Conservation (phyloP, 2,329 filamentous ascomycete species). For the Alternaria brassicae region DNA sequence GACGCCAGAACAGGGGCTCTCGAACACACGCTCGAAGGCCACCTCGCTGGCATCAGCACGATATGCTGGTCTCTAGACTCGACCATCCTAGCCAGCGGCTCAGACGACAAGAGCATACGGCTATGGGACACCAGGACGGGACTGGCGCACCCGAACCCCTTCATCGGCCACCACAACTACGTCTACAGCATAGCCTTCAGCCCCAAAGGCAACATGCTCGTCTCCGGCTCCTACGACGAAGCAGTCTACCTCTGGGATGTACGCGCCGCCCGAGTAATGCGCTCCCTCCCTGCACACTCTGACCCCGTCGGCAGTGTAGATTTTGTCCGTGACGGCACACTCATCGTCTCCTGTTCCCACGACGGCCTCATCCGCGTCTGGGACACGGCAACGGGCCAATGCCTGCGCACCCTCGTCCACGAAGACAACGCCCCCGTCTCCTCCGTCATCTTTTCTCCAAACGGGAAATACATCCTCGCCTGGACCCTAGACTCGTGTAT, state of each 20-base stretch:
- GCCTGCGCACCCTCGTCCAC: constrained; percentile 90
- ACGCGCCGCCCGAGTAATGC: constrained; percentile 83
- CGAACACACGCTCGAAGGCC: constrained; percentile 88
- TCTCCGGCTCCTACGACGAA: constrained; percentile 95
- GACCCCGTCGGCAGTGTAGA: constrained; percentile 95
- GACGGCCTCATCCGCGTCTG: constrained; percentile 83
- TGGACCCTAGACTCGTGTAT: constrained; percentile 91
- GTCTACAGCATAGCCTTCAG: constrained; percentile 93
- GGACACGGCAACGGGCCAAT: constrained; percentile 95
- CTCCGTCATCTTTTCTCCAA: constrained; percentile 89
- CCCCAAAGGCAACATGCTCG: constrained; percentile 97
- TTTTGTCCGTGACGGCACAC: constrained; percentile 88
- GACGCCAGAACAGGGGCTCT: constrained; percentile 77
- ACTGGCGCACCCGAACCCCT: constrained; percentile 64
- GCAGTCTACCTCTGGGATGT: constrained; percentile 98
- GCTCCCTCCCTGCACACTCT: constrained; percentile 89
- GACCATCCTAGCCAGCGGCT: constrained; percentile 84
- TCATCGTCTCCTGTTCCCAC: constrained; percentile 89
- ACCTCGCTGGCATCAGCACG: constrained; percentile 90
- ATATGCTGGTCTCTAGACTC: constrained; percentile 95
- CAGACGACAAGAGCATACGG: constrained; percentile 94
- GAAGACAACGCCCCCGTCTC: constrained; percentile 93
- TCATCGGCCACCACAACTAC: constrained; percentile 94
- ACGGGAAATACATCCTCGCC: constrained; percentile 90
- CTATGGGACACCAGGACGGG: constrained; percentile 79